Evolutionary conservation across 1,284 basidiomycete genomes (phyloP), one percentile per base, ranked within the genome.

Genomic region (Fomitiporia mediterranea): DNA sequence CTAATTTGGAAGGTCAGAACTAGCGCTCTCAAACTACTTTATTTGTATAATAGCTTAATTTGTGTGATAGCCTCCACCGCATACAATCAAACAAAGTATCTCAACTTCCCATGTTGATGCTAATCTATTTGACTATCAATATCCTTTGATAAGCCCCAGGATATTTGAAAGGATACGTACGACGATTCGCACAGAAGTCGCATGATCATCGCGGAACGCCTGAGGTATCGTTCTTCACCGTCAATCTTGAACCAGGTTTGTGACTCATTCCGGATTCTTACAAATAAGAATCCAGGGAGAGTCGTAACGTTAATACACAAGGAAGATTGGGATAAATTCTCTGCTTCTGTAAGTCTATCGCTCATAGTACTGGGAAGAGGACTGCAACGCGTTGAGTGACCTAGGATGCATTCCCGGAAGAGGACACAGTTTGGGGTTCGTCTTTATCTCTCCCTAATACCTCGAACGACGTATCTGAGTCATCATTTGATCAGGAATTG

Each of bases 271-370:
- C n/a, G 15, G 11, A 40, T 32, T 28, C 25, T 40, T 38, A 23
- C 25, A 19, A 17, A 55, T 19, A 52, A 90, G 85, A 80, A 74
- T 55, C 89, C 89, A 4, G 91, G 91, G 3, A 74, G 91, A n/a
- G 92, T 93, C 1, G 92, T 93, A 3, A 95, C 92, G 1, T 74
- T 95, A 2, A 77, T 94, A n/a, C 86, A 89, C 64, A 86, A 89
- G 57, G 81, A 85, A 67, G 88, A 93, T 55, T 95, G 91, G 91
- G 82, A 84, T 50, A 68, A 70, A 7, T 84, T 89, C 65, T 87
- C 87, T 13, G 73, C 67, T 19, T 78, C 79, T 19, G 87, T 87
- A 60, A 60, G 80, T 44, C 5, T n/a, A n/a, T n/a, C n/a, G n/a
- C n/a, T n/a, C n/a, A n/a, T n/a, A n/a, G n/a, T n/a, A n/a, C n/a